A percentile compares a stretch with the other conserved stretches of the same genome.
phyloP scores from a whole-genome alignment of 768 basidiomycete species.

The Guyanaporus albipodus region DNA sequence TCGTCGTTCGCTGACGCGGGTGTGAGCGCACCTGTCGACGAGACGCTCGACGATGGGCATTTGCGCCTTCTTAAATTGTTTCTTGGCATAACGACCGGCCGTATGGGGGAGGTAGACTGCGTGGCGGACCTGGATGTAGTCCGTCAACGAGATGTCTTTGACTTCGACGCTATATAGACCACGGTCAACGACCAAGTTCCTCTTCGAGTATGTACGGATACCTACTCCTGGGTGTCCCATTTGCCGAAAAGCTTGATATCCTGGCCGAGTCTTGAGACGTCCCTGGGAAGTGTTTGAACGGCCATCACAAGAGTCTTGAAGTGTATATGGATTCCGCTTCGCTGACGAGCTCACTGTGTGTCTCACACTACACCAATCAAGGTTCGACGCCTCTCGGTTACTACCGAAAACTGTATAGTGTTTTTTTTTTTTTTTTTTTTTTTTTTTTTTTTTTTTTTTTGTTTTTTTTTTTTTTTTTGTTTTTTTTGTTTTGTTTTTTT shows the following conservation, averaged over 20 bases:
- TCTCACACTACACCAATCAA: slow-evolving; percentile 13
- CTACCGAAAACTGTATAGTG: slow-evolving; percentile 32
- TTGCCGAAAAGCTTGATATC: slow-evolving; percentile 97
- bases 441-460: too few relatives aligned
- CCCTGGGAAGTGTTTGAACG: slow-evolving; percentile 73
- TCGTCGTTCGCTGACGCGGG: neutral
- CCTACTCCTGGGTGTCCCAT: slow-evolving; percentile 98
- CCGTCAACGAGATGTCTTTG: slow-evolving; percentile 97
- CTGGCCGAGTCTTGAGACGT: slow-evolving; percentile 74
- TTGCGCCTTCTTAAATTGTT: slow-evolving; percentile 99
- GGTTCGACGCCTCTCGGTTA: slow-evolving; percentile 23
- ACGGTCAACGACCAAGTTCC: slow-evolving; percentile 15
- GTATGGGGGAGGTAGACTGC: slow-evolving; percentile 98
- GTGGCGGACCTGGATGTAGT: slow-evolving; percentile 99
- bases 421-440: too few relatives aligned
- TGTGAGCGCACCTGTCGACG: slow-evolving; percentile 76
- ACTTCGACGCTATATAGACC: slow-evolving; percentile 83
- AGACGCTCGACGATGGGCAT: slow-evolving; percentile 99
- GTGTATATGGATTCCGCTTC: slow-evolving; percentile 11
- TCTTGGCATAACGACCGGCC: slow-evolving; percentile 98
- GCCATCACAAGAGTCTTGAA: slow-evolving; percentile 45
- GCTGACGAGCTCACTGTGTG: slow-evolving; percentile 26
- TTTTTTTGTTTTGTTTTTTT: too few relatives aligned
- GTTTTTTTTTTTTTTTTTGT: too few relatives aligned
- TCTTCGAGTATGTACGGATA: neutral